These are phyloP conservation scores for Gossypium gossypioides DNA, from an alignment of 441 rosid species.

Conservation along the genomic window DNA sequence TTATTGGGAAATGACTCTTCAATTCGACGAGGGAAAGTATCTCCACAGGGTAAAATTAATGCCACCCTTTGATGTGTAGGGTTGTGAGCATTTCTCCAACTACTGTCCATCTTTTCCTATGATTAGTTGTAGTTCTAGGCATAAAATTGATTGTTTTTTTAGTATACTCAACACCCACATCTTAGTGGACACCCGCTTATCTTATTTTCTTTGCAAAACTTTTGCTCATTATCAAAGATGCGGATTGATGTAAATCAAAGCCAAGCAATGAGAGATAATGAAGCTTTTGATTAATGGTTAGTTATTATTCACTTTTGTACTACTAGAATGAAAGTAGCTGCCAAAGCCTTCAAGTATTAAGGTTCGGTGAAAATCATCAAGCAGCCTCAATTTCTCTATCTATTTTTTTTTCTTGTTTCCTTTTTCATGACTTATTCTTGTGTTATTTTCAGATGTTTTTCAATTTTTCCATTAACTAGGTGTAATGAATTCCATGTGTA, in stretches of 20 bases:
- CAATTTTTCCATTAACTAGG: too few species aligned
- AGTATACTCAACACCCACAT: not conserved
- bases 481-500: too few species aligned
- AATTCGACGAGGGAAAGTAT: constrained; percentile 2
- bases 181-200: not conserved
- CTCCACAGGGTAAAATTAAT: not conserved
- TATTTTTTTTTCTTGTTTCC: too few species aligned
- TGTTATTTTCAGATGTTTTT: too few species aligned
- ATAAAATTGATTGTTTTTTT: not conserved
- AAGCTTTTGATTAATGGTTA: not conserved
- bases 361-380: too few species aligned
- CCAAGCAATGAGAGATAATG: not conserved
- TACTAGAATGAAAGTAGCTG: too few species aligned
- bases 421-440: too few species aligned
- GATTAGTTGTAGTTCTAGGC: not conserved
- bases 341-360: too few species aligned
- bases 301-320: too few species aligned
- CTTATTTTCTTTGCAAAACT: not conserved
- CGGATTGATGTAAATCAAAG: not conserved
- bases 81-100: not conserved
- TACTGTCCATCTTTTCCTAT: too few species aligned
- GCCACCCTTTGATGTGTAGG: not conserved
- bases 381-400: too few species aligned
- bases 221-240: not conserved
- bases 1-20: constrained; percentile 10